Percentiles rank a stretch among this genome's conserved stretches.
These are phyloP conservation scores for Wakefieldia striispora DNA, from an alignment of 768 basidiomycete species.

Conservation along the genomic window DNA sequence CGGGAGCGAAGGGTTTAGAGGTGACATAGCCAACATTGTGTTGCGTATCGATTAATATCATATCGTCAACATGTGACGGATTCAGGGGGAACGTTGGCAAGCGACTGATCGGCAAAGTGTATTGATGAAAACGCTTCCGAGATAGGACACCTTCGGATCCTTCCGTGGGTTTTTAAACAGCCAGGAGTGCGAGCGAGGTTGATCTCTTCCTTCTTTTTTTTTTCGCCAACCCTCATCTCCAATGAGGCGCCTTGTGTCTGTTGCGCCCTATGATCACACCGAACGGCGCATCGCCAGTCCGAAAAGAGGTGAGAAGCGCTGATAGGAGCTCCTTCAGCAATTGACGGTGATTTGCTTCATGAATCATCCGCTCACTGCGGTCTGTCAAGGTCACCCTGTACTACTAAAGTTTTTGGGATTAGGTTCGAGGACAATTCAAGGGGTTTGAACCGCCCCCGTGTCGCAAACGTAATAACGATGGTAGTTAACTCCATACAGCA, in stretches of 20 bases:
- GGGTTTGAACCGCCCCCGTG: no score
- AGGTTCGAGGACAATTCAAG: no score
- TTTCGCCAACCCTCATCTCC: neutral
- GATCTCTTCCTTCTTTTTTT: neutral
- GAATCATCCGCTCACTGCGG: no score
- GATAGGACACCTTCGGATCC: neutral
- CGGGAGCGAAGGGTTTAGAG: constrained; percentile 35
- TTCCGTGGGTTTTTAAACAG: neutral
- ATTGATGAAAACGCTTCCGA: neutral
- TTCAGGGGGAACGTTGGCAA: neutral
- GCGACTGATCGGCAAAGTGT: neutral
- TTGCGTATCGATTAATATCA: constrained; percentile 20
- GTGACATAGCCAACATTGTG: constrained; percentile 32
- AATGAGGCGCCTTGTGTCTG: neutral
- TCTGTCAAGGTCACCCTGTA: no score
- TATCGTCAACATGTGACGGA: no score
- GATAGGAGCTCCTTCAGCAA: no score
- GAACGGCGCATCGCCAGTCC: neutral
- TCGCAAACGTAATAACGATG: no score
- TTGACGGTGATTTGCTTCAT: no score
- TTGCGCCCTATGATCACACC: no score
- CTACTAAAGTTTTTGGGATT: no score
- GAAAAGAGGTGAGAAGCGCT: no score
- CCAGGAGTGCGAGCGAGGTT: neutral
- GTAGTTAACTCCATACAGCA: no score